Base-by-base conservation (phyloP, 768 basidiomycete genomes). In the Lentinula guzmanii region DNA sequence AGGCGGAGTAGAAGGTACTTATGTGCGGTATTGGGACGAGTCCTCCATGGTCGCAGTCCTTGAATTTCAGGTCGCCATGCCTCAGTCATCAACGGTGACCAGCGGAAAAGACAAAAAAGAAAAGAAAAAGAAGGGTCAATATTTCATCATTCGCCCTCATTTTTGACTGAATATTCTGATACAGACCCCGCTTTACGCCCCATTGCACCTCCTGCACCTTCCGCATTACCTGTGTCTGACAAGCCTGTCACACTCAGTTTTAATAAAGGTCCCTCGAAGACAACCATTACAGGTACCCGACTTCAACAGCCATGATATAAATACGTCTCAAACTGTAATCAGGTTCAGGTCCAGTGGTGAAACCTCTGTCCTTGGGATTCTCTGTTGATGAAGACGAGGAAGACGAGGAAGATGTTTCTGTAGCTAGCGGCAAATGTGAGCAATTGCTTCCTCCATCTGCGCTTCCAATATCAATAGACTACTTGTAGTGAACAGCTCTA, bases 1-100 rank as follows among this genome's bases (percentile, higher is more conserved):
- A 6, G 92, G 92, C 31, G 89, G 90, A 13, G 78, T 79, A 28
- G 89, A 91, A 66, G 85, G 82, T 45, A 76, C 80, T 6, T 92
- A 87, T 84, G 87, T 92, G 24, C 79, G 86, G 61, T 98, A 98
- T 72, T 96, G 96, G 94, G 95, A 98, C 66, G 93, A 95, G 68
- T 83, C 77, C 37, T 89, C 91, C 1, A 89, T 85, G 1, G 81
- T 86, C 28, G 86, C 88, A 37, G 81, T 89, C 11, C 75, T 92
- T 51, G 89, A 90, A 66, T 93, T 93, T 69, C 84, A 91, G 69
- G 90, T 91, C 4, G 88, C 90, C 60, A 80, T 85, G 67, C 76
- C 83, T 15, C 67, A 68, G 0, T 79, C 80, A 28, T 70, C 76
- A 10, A 61, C 71, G 5, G 69, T 74, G 9, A 67, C 75, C 24